phyloP scores from a whole-genome alignment of 768 basidiomycete genomes.

The Termitomyces sp. region DNA sequence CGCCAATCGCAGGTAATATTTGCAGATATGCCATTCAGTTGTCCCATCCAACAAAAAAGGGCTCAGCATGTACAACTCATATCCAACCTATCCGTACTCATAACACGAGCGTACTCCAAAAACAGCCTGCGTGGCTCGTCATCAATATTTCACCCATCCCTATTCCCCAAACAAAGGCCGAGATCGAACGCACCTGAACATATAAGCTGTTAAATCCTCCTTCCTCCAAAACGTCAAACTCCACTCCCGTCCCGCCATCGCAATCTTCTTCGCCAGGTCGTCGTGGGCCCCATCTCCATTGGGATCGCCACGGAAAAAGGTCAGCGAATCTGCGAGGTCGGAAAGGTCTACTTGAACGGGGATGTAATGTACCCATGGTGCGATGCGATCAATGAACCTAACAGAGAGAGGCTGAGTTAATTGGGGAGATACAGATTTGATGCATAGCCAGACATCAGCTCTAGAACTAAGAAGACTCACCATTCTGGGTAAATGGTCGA shows the following conservation, averaged over 20 bases:
- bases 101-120: conserved; percentile 53
- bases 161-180: not conserved
- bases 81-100: conserved; percentile 42
- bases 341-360: conserved; percentile 53
- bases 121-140: conserved; percentile 35
- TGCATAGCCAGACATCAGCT: not conserved
- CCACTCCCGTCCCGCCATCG: conserved; percentile 55
- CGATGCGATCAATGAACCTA: conserved; percentile 52
- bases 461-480: conserved; percentile 28
- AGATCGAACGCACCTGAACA: conserved; percentile 45
- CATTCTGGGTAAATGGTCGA: conserved; percentile 67
- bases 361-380: conserved; percentile 72
- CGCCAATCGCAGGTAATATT: too few relatives aligned
- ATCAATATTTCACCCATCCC: not conserved
- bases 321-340: not conserved
- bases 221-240: conserved; percentile 54
- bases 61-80: conserved; percentile 43
- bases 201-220: conserved; percentile 59
- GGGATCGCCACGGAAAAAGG: not conserved
- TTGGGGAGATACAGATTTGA: not conserved
- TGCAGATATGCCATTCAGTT: too few relatives aligned
- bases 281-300: conserved; percentile 27
- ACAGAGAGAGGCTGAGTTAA: not conserved
- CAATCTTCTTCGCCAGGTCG: conserved; percentile 55
- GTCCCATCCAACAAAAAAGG: too few relatives aligned